A percentile compares a stretch with the other conserved stretches of the same genome.
These are phyloP conservation scores for Lentinula edodes DNA, from an alignment of 768 basidiomycete species.

Conservation along the genomic window DNA sequence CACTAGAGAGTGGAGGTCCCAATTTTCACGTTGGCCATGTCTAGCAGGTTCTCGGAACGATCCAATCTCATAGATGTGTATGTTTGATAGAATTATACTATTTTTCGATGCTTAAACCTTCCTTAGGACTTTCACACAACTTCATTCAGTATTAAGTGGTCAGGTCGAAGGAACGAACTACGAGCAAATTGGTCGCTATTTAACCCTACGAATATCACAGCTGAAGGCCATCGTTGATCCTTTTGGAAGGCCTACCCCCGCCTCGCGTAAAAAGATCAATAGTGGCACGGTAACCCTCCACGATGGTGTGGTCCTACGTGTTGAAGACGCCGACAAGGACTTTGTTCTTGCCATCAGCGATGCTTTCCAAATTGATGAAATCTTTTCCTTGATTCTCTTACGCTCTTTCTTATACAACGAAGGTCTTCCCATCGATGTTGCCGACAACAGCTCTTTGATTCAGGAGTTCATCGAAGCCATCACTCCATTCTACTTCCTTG, in stretches of 20 bases:
- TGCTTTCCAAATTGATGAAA: constrained; percentile 71
- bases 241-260: constrained; percentile 64
- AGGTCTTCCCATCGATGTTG: constrained; percentile 51
- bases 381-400: constrained; percentile 70
- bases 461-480: constrained; percentile 65
- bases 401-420: constrained; percentile 77
- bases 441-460: constrained; percentile 35
- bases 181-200: constrained; percentile 54
- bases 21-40: constrained; percentile 23
- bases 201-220: constrained; percentile 50
- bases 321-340: constrained; percentile 68
- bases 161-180: constrained; percentile 51
- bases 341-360: constrained; percentile 67
- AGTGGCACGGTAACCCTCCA: constrained; percentile 63
- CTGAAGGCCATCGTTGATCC: constrained; percentile 55
- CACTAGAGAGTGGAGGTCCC: not conserved
- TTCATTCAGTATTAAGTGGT: constrained; percentile 56
- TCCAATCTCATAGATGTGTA: constrained; percentile 73
- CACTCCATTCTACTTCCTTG: constrained; percentile 77
- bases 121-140: constrained; percentile 56
- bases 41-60: constrained; percentile 48
- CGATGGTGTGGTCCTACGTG: constrained; percentile 55
- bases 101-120: not conserved
- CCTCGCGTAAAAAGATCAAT: constrained; percentile 63
- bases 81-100: constrained; percentile 17